phyloP scores from a whole-genome alignment of 495 filamentous ascomycete species.

The Penicillium odoratum region DNA sequence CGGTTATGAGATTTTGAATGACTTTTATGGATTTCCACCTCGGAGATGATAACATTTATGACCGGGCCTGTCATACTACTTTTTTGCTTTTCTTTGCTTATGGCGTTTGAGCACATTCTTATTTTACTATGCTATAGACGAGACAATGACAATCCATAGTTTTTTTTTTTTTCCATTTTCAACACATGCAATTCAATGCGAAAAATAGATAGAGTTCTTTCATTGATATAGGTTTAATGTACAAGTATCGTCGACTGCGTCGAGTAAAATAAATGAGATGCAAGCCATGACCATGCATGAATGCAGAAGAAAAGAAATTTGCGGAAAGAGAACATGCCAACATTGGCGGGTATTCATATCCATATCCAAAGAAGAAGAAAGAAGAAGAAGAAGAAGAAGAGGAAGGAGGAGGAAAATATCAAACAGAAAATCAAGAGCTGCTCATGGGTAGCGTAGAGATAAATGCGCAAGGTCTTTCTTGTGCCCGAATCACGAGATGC shows the following conservation, averaged over 20 bases:
- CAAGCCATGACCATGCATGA: not conserved
- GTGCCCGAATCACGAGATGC: not conserved
- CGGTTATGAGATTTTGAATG: not conserved
- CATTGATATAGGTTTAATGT: slow-evolving; percentile 23
- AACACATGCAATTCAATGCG: no score
- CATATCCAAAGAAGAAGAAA: slow-evolving; percentile 12
- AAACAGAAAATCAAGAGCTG: slow-evolving; percentile 12
- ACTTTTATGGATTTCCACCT: not conserved
- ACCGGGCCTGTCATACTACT: not conserved
- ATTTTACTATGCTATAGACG: slow-evolving; percentile 13
- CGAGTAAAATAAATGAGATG: slow-evolving; percentile 7
- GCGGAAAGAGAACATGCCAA: slow-evolving; percentile 19
- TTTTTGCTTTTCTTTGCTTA: not conserved
- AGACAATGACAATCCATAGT: slow-evolving; percentile 20
- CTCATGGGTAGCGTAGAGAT: slow-evolving; percentile 27
- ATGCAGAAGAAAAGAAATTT: not conserved
- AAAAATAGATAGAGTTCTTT: slow-evolving; percentile 3
- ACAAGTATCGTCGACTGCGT: slow-evolving; percentile 7
- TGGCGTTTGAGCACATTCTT: slow-evolving; percentile 3
- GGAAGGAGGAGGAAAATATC: slow-evolving; percentile 2
- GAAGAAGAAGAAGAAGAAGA: slow-evolving; percentile 9
- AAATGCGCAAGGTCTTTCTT: slow-evolving; percentile 6
- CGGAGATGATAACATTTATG: not conserved
- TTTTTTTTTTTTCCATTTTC: not conserved
- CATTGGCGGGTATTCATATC: slow-evolving; percentile 30